Conservation (phyloP, 2,329 filamentous ascomycete species). For the Lizonia empirigonia region DNA sequence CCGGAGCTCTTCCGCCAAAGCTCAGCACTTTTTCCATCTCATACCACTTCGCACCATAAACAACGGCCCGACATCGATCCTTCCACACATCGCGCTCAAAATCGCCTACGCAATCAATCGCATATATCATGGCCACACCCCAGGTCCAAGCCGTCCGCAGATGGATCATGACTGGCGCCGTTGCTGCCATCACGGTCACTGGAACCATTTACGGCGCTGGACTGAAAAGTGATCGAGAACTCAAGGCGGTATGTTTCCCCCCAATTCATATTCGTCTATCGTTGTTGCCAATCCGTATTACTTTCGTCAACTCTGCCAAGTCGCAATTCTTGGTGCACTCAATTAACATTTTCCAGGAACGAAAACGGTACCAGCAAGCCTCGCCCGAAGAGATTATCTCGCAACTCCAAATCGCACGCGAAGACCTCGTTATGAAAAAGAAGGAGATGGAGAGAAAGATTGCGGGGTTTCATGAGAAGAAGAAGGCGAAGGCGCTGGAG, state of each 20-base stretch:
- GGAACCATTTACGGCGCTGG: constrained; percentile 66
- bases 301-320: neutral
- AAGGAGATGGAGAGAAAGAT: constrained; percentile 63
- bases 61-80: constrained; percentile 4
- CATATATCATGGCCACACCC: constrained; percentile 25
- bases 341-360: constrained; percentile 42
- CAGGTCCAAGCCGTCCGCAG: constrained; percentile 49
- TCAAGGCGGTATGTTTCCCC: constrained; percentile 54
- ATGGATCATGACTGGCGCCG: constrained; percentile 60
- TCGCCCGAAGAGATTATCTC: constrained; percentile 61
- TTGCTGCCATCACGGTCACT: constrained; percentile 62
- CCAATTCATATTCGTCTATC: neutral
- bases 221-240: constrained; percentile 60
- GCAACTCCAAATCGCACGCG: constrained; percentile 58
- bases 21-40: constrained; percentile 16
- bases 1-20: constrained; percentile 13
- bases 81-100: neutral
- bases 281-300: neutral
- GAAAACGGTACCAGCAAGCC: constrained; percentile 56
- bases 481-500: constrained; percentile 21
- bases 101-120: neutral
- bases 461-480: constrained; percentile 30
- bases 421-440: constrained; percentile 58
- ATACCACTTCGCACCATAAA: neutral
- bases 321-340: neutral